Base-by-base conservation (phyloP, 129 eudicot species). In the Calendula officinalis region DNA sequence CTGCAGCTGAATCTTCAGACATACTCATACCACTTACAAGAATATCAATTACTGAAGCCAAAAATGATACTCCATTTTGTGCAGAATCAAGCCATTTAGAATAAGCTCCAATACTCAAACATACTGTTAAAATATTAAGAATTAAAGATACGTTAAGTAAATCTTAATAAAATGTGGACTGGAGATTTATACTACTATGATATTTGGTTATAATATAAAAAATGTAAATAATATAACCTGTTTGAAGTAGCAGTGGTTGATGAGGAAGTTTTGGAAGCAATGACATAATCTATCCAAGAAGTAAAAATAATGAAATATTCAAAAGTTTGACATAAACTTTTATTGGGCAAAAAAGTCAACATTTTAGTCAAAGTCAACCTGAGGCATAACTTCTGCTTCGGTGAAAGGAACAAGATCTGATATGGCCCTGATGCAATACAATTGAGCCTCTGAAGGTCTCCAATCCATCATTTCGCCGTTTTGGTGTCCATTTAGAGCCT, bases 1-100 rank as follows among this genome's bases (percentile, higher is more conserved):
- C 99, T 32, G 99, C 97, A 57, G 97, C 99, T 67, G 90, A 79
- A 60, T 94, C 97, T 83, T 94, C 99, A 48, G 95, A 86, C 60
- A 81, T 76, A 69, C 97, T 88, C 99, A 94, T 94, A 67, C 99
- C 99, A 71, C 75, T 86, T 48, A 94, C 91, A 71, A 94, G 97
- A 73, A 89, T 82, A 59, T 94, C 86, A 56, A 94, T 83, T 64
- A 94, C 80, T 7, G 97, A 68, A 52, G 95, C 94, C 82, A 94
- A 73, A 75, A 81, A 83, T 32, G 97, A 83, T 50, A 82, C 69
- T 47, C 99, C 99, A 74, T 58, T 83, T 41, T 86, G 80, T 51
- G 90, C 86, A 60, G 88, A 81, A 82, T 94, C 92, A 60, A 94
- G 80, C 99, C 99, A 94, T 74, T 89, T 94, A 45, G 99, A 86